These are phyloP conservation scores for Aurinia saxatilis DNA, from an alignment of 345 rosid species.

Conservation along the genomic window DNA sequence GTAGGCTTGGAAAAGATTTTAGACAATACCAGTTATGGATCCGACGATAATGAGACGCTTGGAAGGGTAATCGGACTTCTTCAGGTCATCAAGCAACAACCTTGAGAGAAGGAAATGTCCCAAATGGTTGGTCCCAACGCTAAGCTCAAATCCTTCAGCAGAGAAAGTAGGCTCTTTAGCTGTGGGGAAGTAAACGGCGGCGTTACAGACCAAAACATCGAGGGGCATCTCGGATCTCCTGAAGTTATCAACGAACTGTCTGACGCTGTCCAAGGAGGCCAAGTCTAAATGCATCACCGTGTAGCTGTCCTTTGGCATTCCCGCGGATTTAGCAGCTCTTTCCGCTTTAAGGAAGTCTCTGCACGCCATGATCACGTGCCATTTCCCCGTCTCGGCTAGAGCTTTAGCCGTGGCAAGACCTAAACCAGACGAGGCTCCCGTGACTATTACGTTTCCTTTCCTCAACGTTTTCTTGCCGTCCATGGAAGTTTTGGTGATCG, in stretches of 20 bases:
- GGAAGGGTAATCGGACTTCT: constrained; percentile 79
- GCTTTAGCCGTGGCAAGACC: constrained; percentile 92
- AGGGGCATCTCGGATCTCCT: constrained; percentile 65
- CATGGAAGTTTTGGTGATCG: constrained; percentile 32
- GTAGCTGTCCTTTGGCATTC: constrained; percentile 75
- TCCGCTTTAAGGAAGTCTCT: constrained; percentile 41
- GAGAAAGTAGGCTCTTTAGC: constrained; percentile 87
- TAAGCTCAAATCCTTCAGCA: constrained; percentile 96
- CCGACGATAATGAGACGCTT: constrained; percentile 89
- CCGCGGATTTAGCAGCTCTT: constrained; percentile 30
- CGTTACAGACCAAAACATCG: constrained; percentile 91
- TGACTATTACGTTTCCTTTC: constrained; percentile 70
- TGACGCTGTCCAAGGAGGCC: constrained; percentile 84
- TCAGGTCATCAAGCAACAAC: constrained; percentile 72
- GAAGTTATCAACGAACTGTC: constrained; percentile 78
- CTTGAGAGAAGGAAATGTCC: constrained; percentile 90
- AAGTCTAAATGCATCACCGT: constrained; percentile 89
- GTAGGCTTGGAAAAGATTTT: background rate
- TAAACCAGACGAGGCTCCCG: constrained; percentile 92
- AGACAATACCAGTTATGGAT: constrained; percentile 73
- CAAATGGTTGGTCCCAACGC: constrained; percentile 91
- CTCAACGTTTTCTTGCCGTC: constrained; percentile 77
- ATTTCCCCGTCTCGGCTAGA: constrained; percentile 82
- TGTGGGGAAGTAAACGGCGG: constrained; percentile 94
- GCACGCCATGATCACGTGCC: constrained; percentile 96